Conservation (phyloP, 208 protist species). For the Trichomonas gallinae region DNA sequence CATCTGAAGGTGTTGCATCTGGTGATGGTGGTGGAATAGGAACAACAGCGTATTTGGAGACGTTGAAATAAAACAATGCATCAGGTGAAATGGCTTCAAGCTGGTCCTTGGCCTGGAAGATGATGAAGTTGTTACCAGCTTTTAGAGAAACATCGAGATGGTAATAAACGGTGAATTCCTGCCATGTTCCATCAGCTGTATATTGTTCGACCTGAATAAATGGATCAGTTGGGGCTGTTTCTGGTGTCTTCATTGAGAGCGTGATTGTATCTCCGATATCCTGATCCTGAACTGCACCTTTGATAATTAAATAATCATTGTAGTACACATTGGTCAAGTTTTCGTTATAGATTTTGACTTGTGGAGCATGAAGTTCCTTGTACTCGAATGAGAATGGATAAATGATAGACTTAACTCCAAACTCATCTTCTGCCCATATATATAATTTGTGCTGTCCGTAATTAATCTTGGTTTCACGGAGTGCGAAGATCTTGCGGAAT, state of each 20-base stretch:
- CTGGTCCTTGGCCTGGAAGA: neutral
- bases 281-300: neutral
- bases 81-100: neutral
- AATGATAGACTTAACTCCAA: neutral
- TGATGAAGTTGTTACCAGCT: neutral
- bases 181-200: neutral
- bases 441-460: neutral
- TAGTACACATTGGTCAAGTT: neutral
- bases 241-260: neutral
- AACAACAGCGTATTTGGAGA: neutral
- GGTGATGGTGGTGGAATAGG: neutral
- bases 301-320: neutral
- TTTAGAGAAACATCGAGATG: neutral
- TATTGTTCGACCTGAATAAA: neutral
- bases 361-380: neutral
- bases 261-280: neutral
- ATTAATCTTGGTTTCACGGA: neutral
- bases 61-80: neutral
- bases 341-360: neutral
- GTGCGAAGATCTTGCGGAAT: neutral
- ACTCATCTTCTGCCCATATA: neutral
- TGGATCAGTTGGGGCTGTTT: neutral
- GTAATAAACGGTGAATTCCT: neutral
- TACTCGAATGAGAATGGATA: neutral
- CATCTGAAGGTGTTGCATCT: neutral